Evolutionary conservation across 768 basidiomycete species (phyloP).

Genomic region (Mycena crocata): DNA sequence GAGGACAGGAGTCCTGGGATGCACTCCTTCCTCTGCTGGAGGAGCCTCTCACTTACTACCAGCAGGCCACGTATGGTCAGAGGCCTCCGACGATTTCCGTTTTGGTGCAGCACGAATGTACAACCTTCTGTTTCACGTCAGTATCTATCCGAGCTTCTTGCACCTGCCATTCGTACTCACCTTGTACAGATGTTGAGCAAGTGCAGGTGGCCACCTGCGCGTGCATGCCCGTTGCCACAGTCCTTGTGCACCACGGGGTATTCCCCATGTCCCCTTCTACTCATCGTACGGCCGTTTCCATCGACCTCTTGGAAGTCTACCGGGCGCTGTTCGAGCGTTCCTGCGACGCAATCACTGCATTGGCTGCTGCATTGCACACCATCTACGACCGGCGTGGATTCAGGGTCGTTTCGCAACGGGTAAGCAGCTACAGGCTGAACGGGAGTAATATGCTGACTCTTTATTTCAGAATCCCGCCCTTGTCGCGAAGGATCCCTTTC

Average conservation of each 20-base stretch:
- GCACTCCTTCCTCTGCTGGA: too few relatives aligned
- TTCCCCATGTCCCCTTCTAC: constrained; percentile 32
- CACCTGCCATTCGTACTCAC: not conserved
- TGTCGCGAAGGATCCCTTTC: constrained; percentile 45
- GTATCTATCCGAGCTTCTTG: not conserved
- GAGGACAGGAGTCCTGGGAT: too few relatives aligned
- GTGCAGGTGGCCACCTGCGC: constrained; percentile 21
- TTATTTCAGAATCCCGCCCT: not conserved
- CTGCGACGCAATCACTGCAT: constrained; percentile 34
- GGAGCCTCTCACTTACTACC: too few relatives aligned
- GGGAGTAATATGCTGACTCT: not conserved
- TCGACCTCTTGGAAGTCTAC: constrained; percentile 31
- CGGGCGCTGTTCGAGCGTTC: constrained; percentile 38
- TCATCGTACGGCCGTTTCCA: constrained; percentile 31
- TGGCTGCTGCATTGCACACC: constrained; percentile 27
- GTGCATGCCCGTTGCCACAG: constrained; percentile 13
- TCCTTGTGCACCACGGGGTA: constrained; percentile 28
- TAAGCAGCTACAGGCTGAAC: not conserved
- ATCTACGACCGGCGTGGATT: constrained; percentile 31
- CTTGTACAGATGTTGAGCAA: constrained; percentile 8
- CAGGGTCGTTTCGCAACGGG: not conserved
- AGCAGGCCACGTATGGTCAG: too few relatives aligned
- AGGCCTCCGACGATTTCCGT: too few relatives aligned
- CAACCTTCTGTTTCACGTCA: not conserved
- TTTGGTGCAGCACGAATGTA: too few relatives aligned